Evolutionary conservation across 768 basidiomycete species (phyloP).

Genomic region (Strobilomyces dryophilus): DNA sequence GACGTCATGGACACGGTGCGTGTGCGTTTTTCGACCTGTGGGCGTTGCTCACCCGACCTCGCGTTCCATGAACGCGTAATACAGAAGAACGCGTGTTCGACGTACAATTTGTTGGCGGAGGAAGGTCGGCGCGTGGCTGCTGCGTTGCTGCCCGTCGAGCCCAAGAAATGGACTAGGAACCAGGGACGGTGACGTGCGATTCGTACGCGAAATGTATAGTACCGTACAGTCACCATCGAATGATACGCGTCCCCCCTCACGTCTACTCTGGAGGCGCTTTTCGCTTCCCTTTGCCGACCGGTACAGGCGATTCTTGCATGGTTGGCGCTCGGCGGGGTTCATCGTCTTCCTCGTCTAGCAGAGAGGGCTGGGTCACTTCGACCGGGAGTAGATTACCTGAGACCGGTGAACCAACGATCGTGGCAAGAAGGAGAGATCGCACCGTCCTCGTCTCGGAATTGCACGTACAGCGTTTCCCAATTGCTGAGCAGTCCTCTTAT

Average conservation of each 20-base stretch:
- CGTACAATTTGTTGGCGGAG: conserved; percentile 90
- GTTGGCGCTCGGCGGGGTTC: conserved; percentile 29
- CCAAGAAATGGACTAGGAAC: conserved; percentile 46
- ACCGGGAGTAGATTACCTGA: conserved; percentile 60
- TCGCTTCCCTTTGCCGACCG: conserved; percentile 55
- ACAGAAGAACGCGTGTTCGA: conserved; percentile 90
- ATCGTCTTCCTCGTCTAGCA: conserved; percentile 62
- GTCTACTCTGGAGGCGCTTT: conserved; percentile 42
- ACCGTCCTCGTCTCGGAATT: conserved; percentile 64
- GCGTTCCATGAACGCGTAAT: neutral
- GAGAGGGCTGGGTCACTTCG: conserved; percentile 50
- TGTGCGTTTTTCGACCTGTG: conserved; percentile 6
- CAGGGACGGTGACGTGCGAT: conserved; percentile 1
- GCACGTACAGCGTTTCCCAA: conserved; percentile 68
- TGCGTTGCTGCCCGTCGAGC: conserved; percentile 71
- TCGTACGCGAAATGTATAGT: conserved; percentile 14
- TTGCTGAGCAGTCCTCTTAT: conserved; percentile 50
- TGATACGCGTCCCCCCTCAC: conserved; percentile 5
- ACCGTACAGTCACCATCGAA: conserved; percentile 5
- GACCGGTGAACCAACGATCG: neutral
- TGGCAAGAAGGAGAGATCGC: neutral
- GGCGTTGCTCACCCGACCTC: neutral
- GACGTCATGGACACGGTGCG: conserved; percentile 83
- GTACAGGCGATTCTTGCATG: conserved; percentile 22
- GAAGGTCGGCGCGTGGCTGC: conserved; percentile 93